Percentiles rank a stretch among this genome's conserved stretches.
Evolutionary conservation across 208 protist species (phyloP).

Genomic region (Trypanosoma mega): DNA sequence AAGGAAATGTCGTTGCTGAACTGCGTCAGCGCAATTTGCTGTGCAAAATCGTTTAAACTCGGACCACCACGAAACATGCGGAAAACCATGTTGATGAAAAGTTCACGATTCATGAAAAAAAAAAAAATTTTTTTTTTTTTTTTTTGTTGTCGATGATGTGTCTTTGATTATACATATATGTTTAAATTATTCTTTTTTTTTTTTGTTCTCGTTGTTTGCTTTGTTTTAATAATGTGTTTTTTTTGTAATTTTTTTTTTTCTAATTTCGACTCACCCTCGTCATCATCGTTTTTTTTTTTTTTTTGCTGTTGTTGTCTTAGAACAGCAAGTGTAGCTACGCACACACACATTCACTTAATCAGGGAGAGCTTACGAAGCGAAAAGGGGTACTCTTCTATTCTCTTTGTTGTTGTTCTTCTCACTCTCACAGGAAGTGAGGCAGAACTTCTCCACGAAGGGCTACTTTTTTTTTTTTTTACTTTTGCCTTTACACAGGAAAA

Average conservation of each 20-base stretch:
- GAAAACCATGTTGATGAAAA: not conserved
- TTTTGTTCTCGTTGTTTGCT: not conserved
- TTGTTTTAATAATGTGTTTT: constrained; percentile 6
- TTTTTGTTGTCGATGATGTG: not conserved
- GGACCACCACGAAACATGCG: too few relatives aligned
- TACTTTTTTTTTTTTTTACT: constrained; percentile 14
- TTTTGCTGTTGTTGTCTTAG: too few relatives aligned
- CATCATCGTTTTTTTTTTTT: too few relatives aligned
- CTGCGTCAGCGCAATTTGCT: not conserved
- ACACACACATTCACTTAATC: too few relatives aligned
- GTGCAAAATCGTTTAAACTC: constrained; percentile 11
- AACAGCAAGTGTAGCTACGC: too few relatives aligned
- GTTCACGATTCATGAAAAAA: not conserved
- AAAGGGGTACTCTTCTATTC: too few relatives aligned
- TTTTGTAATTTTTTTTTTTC: too few relatives aligned
- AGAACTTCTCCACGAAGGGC: not conserved
- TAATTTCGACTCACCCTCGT: too few relatives aligned
- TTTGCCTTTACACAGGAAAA: not conserved
- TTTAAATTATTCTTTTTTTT: constrained; percentile 3
- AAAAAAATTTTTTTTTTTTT: not conserved
- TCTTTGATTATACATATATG: constrained; percentile 2
- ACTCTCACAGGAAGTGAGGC: too few relatives aligned
- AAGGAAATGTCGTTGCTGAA: constrained; percentile 6
- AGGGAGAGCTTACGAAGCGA: too few relatives aligned
- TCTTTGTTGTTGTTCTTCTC: too few relatives aligned